Evolutionary conservation across 345 rosid genomes (phyloP), one percentile per base, ranked within the genome.

Genomic region (Luvunga scandens): DNA sequence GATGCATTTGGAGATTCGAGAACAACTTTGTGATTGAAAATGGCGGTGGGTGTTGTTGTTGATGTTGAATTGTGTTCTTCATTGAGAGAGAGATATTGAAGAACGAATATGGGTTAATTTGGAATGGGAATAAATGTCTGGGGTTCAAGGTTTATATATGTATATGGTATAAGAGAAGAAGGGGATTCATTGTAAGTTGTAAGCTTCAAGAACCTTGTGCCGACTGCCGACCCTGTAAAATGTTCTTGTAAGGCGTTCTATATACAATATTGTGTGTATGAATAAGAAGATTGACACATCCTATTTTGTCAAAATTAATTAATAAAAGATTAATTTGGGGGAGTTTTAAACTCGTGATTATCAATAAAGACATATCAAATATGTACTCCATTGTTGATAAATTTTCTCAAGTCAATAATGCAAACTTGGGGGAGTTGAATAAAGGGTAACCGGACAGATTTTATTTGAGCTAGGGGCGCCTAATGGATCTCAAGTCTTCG

Each of bases 1-100:
- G 79, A 60, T 86, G 80, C 69, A 70, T 65, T 1, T 75, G 91
- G 74, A 68, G 65, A 64, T 60, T 83, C 57, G 42, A 50, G 5
- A 72, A 67, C 69, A 71, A 42, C 13, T 6, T 66, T 59, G 57
- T 25, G 24, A 59, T 55, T 14, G 65, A 80, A 22, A 73, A 38
- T 30, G 69, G 50, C 0, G 50, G 36, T 7, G 65, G 66, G 21
- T 27, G 65, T 16, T 65, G 76, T 50, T 39, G 76, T 55, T 57
- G 56, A 0, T 56, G 39, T 27, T 24, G 24, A 8, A 31, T 13
- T 12, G 9, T 36, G 8, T 45, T n/a, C 64, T 61, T 64, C 76
- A 71, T 77, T 68, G 70, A 48, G 4, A 61, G 66, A 16, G 36
- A 60, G 60, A 50, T 28, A 31, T 45, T 45, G 33, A 50, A 28